These are phyloP conservation scores for Scalesia atractyloides DNA, from an alignment of 129 eudicot genomes.

Conservation along the genomic window DNA sequence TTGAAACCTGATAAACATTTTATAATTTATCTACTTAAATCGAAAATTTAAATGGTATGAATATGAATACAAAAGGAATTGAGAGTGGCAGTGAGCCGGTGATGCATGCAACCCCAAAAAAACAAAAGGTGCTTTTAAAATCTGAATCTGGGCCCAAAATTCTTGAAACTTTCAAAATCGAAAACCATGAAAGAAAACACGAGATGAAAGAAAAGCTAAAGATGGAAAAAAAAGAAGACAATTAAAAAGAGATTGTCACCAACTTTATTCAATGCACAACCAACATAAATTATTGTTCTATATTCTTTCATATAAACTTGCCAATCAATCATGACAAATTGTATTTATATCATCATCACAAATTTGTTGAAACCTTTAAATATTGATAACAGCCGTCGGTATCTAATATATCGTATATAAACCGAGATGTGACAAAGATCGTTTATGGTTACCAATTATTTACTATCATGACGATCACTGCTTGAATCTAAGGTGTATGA, in stretches of 20 bases:
- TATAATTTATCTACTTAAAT: not conserved
- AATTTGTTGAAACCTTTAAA: not conserved
- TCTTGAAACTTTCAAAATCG: constrained; percentile 44
- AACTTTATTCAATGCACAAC: constrained; percentile 34
- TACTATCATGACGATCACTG: too few species aligned
- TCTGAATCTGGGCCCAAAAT: constrained; percentile 34
- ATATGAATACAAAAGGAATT: constrained; percentile 2
- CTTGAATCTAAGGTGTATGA: too few species aligned
- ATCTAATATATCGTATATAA: not conserved
- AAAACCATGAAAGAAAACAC: constrained; percentile 35
- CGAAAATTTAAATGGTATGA: constrained; percentile 1
- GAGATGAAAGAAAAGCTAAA: constrained; percentile 37
- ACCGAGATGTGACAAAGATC: not conserved
- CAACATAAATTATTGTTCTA: constrained; percentile 13
- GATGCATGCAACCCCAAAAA: constrained; percentile 38
- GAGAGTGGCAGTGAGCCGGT: constrained; percentile 22
- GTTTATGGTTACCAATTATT: not conserved
- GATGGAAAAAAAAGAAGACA: constrained; percentile 24
- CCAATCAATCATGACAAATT: constrained; percentile 4
- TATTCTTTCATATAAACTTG: constrained; percentile 13
- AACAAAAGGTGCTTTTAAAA: constrained; percentile 38
- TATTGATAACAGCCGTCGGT: not conserved
- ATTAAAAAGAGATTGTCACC: constrained; percentile 20
- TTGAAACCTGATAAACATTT: not conserved
- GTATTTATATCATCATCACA: constrained; percentile 7